Evolutionary conservation across 2,329 filamentous ascomycete species (phyloP), one percentile per base, ranked within the genome.

Genomic region (Zelopaecilomyces penicillatus): DNA sequence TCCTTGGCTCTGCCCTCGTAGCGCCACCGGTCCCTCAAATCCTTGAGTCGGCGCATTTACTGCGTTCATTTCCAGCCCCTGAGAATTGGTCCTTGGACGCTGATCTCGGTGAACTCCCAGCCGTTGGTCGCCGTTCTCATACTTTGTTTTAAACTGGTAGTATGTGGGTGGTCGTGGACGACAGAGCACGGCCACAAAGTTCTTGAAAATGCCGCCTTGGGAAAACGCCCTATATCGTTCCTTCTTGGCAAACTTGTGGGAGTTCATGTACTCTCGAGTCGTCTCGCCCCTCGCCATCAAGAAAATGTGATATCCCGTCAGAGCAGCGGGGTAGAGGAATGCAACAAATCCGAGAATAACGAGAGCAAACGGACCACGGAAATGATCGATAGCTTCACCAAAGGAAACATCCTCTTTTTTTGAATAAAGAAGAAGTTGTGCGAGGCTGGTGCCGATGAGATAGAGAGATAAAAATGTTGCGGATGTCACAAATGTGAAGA

Each of bases 261-360:
- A 90, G 66, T 95, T 95, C 52, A 98, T 80, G 63, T 95, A 96
- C 65, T 98, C 93, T 54, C 93, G 77, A 1, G 93, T 98, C 0
- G 91, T 98, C 70, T 98, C 91, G 40, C 91, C 93, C 30, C 91
- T 77, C 5, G 81, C 85, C 68, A 94, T 88, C 37, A 98, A 74
- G 68, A 95, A 96, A 39, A 97, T 61, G 65, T 98, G 93, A 62
- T 98, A 98, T 26, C 78, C 77, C 71, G 82, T 87, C 5, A 98
- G 70, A 37, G 88, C 87, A 35, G 83, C 78, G 1, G 91, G 91
- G 63, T 98, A 98, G 5, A 83, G 73, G 35, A 84, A 77, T 1
- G 75, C 80, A 35, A 98, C 52, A 38, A 88, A 66, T 6, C 83
- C 85, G 59, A 95, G 93, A 42, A 97, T 81, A 52, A 89, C 78